A percentile compares a stretch with the other conserved stretches of the same genome.
These are phyloP conservation scores for Aspergillus avenaceus DNA, from an alignment of 495 filamentous ascomycete genomes.

Conservation along the genomic window DNA sequence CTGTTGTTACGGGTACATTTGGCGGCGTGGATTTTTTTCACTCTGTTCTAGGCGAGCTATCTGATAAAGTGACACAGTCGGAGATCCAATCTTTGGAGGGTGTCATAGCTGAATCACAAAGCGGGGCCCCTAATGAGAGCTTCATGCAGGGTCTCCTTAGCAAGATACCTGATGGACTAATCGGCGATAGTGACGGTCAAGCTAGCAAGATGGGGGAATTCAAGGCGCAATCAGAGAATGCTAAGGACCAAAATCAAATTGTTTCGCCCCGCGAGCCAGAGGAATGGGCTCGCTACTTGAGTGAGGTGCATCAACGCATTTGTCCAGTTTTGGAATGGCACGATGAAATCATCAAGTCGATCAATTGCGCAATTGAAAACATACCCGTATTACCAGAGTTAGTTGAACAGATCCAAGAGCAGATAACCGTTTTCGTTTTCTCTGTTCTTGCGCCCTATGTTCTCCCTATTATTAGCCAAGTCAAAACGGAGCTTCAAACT, in stretches of 20 bases:
- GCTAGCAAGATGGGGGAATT: constrained; percentile 62
- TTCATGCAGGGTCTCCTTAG: constrained; percentile 70
- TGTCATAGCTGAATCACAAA: constrained; percentile 58
- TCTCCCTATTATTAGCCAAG: constrained; percentile 77
- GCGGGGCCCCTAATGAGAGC: constrained; percentile 48
- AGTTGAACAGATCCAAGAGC: constrained; percentile 73
- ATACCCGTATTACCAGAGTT: constrained; percentile 77
- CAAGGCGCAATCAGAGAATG: constrained; percentile 59
- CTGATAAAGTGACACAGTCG: constrained; percentile 82
- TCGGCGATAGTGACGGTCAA: constrained; percentile 62
- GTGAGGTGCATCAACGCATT: constrained; percentile 66
- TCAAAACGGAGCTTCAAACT: constrained; percentile 76
- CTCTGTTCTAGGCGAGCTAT: constrained; percentile 83
- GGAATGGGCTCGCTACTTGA: constrained; percentile 64
- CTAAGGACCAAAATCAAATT: constrained; percentile 43
- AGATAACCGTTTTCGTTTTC: constrained; percentile 82
- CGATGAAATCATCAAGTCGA: constrained; percentile 75
- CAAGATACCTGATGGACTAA: constrained; percentile 71
- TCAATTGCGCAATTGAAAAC: constrained; percentile 70
- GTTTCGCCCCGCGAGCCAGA: constrained; percentile 72
- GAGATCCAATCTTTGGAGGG: constrained; percentile 80
- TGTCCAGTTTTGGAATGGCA: constrained; percentile 86
- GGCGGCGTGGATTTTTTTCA: constrained; percentile 85
- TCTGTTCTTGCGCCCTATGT: constrained; percentile 80
- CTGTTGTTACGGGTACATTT: constrained; percentile 84